A percentile compares a stretch with the other conserved stretches of the same genome.
These are phyloP conservation scores for Aspergillus terreus DNA, from an alignment of 2,329 filamentous ascomycete genomes.

Conservation along the genomic window DNA sequence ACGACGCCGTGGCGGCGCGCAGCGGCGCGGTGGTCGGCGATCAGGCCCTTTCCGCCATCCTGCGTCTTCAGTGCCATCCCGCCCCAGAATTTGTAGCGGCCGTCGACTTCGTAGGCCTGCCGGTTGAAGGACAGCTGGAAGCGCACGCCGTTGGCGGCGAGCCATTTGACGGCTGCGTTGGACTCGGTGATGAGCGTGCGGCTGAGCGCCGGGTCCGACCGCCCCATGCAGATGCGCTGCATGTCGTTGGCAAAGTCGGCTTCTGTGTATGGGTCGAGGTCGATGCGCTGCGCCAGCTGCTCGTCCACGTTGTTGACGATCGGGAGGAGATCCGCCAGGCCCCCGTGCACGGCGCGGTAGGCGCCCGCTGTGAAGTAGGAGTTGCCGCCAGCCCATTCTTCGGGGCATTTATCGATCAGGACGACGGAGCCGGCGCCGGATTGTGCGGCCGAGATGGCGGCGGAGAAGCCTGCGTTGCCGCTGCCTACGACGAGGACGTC, in stretches of 20 bases:
- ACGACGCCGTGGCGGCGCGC: slow-evolving; percentile 44
- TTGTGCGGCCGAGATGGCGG: slow-evolving; percentile 56
- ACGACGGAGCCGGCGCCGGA: slow-evolving; percentile 37
- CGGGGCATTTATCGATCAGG: slow-evolving; percentile 59
- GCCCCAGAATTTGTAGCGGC: slow-evolving; percentile 63
- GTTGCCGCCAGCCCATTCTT: slow-evolving; percentile 60
- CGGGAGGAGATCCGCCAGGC: slow-evolving; percentile 56
- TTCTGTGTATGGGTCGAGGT: slow-evolving; percentile 55
- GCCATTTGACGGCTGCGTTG: slow-evolving; percentile 52
- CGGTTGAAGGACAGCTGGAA: slow-evolving; percentile 63
- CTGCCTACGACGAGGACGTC: slow-evolving; percentile 55
- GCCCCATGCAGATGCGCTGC: slow-evolving; percentile 52
- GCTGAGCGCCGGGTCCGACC: slow-evolving; percentile 50
- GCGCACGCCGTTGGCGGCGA: slow-evolving; percentile 51
- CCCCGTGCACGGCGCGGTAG: slow-evolving; percentile 55
- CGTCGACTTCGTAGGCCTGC: slow-evolving; percentile 62
- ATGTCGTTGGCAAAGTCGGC: slow-evolving; percentile 56
- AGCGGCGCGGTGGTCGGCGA: slow-evolving; percentile 46
- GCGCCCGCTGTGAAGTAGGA: slow-evolving; percentile 64
- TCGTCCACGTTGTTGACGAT: slow-evolving; percentile 57
- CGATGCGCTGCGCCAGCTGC: slow-evolving; percentile 49
- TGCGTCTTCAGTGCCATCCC: slow-evolving; percentile 58
- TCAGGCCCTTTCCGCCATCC: slow-evolving; percentile 58
- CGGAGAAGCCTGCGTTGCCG: slow-evolving; percentile 62
- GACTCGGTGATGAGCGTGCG: slow-evolving; percentile 51